Percentiles rank a stretch among this genome's conserved stretches.
These are phyloP conservation scores for Rhizopogon vesiculosus DNA, from an alignment of 768 basidiomycete species.

Conservation along the genomic window DNA sequence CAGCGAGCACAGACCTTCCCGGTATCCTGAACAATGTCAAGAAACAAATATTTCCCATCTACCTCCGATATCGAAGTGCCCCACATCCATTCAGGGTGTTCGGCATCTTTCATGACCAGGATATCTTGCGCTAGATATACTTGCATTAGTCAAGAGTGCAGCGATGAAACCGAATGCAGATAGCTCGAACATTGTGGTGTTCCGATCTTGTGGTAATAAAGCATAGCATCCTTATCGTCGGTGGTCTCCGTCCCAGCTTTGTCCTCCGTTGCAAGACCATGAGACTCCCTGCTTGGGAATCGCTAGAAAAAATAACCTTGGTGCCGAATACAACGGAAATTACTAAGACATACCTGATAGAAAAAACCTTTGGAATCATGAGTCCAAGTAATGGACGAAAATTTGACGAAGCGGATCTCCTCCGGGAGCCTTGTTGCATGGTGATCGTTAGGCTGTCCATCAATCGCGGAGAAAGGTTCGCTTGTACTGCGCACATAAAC, in stretches of 20 bases:
- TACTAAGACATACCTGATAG: constrained; percentile 50
- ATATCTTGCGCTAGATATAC: constrained; percentile 54
- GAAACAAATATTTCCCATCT: constrained; percentile 60
- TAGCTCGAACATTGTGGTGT: constrained; percentile 57
- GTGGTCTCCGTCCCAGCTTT: constrained; percentile 54
- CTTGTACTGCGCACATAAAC: constrained; percentile 63
- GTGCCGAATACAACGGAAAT: neutral
- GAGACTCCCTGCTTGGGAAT: constrained; percentile 48
- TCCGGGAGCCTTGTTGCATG: constrained; percentile 56
- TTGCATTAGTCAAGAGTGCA: constrained; percentile 4
- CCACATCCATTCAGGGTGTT: constrained; percentile 66
- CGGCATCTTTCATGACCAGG: constrained; percentile 58
- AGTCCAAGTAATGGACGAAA: constrained; percentile 68
- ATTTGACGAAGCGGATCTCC: constrained; percentile 72
- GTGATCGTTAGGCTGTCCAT: constrained; percentile 34
- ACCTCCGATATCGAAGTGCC: constrained; percentile 47
- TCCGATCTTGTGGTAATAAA: constrained; percentile 73
- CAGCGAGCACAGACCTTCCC: constrained; percentile 41
- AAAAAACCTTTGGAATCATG: constrained; percentile 81
- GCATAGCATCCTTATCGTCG: constrained; percentile 62
- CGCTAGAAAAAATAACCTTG: constrained; percentile 29
- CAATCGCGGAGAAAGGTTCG: constrained; percentile 44
- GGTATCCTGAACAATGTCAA: constrained; percentile 56
- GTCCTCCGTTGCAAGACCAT: constrained; percentile 43
- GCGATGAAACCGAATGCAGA: constrained; percentile 1